Conservation (phyloP, 139 green algal species). For the Volvox reticuliferus region DNA sequence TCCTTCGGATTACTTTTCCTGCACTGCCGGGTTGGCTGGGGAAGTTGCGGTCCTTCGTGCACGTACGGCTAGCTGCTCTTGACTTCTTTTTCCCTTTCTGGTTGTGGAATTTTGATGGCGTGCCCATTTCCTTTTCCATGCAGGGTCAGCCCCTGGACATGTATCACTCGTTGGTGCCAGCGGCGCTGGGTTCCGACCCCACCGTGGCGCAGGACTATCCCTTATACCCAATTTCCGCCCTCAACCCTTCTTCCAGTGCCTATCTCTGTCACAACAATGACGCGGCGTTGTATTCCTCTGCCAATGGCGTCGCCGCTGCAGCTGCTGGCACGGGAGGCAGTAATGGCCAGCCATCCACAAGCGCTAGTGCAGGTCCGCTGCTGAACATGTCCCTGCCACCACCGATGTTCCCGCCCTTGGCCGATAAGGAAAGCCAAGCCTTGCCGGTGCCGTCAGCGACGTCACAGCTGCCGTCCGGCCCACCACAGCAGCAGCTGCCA, state of each 20-base stretch:
- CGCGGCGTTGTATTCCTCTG: background rate
- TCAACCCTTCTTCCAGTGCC: background rate
- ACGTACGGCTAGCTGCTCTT: too few species aligned
- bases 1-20: too few species aligned
- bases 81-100: too few species aligned
- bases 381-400: background rate
- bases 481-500: background rate
- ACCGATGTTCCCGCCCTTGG: background rate
- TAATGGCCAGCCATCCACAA: background rate
- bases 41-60: too few species aligned
- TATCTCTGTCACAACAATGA: background rate
- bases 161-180: background rate
- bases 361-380: background rate
- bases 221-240: background rate
- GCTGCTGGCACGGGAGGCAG: background rate
- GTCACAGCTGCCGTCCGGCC: background rate
- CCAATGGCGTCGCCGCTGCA: background rate
- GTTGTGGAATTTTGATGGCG: too few species aligned
- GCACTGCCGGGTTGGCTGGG: too few species aligned
- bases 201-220: constrained; percentile 26
- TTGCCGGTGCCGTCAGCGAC: background rate
- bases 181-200: constrained; percentile 33
- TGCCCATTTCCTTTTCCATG: background rate
- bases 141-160: background rate
- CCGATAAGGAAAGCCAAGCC: background rate